Conservation (phyloP, 129 eudicot species). For the Tanacetum coccineum region DNA sequence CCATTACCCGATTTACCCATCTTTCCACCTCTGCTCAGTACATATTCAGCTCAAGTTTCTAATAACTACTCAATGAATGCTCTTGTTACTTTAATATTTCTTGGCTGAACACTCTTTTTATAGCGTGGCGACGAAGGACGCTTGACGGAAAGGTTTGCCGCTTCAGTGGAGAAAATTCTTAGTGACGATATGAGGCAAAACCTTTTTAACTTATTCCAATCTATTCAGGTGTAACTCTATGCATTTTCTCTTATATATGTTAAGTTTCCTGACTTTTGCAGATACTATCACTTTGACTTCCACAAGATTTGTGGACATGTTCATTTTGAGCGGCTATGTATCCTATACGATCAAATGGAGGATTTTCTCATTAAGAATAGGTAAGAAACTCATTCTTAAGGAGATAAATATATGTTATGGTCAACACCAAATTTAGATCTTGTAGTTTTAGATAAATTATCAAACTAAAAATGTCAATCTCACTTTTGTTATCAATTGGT, state of each 20-base stretch:
- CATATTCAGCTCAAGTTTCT: not conserved
- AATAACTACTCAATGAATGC: not conserved
- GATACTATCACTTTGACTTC: constrained; percentile 94
- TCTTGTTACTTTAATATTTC: not conserved
- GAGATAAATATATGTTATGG: not conserved
- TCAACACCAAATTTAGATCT: not conserved
- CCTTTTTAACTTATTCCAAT: constrained; percentile 4
- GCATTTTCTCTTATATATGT: not conserved
- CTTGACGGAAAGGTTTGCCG: too few relatives aligned
- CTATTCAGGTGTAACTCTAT: not conserved
- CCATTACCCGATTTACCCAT: too few relatives aligned
- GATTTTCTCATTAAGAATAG: constrained; percentile 74
- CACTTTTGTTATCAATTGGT: constrained; percentile 1
- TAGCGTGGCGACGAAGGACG: too few relatives aligned
- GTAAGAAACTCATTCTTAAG: constrained; percentile 27
- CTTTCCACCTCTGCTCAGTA: too few relatives aligned
- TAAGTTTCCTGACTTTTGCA: constrained; percentile 28
- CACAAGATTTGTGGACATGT: constrained; percentile 85
- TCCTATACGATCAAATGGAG: constrained; percentile 78
- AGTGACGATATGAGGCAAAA: constrained; percentile 76
- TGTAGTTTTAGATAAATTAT: not conserved
- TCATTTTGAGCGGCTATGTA: constrained; percentile 80
- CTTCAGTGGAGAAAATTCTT: constrained; percentile 49
- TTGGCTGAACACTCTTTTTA: not conserved
- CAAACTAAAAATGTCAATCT: not conserved